These are phyloP conservation scores for Camellia sinensis DNA, from an alignment of 148 eudicot genomes.

Conservation along the genomic window DNA sequence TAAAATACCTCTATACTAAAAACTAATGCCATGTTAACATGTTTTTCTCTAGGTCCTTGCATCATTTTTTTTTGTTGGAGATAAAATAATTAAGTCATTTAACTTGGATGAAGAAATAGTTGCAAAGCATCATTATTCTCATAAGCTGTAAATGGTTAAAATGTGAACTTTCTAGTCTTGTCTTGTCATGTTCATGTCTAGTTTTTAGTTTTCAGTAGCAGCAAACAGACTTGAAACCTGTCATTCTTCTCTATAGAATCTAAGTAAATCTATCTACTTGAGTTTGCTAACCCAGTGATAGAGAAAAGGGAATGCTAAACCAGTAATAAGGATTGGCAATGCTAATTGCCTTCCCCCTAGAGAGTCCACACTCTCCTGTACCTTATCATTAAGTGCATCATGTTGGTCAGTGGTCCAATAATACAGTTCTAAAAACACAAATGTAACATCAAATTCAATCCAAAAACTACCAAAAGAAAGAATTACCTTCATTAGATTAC, in stretches of 20 bases:
- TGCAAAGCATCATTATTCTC: neutral
- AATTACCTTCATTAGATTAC: conserved; percentile 92
- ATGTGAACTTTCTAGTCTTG: neutral
- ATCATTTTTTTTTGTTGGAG: neutral
- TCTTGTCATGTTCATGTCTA: neutral
- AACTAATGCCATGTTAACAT: neutral
- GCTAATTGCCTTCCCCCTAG: neutral
- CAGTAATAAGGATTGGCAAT: neutral
- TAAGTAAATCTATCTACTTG: neutral
- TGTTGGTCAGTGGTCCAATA: neutral
- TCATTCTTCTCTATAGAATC: neutral
- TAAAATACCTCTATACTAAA: neutral
- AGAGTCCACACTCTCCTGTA: neutral
- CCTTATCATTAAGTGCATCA: too few relatives aligned
- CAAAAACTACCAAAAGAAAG: neutral
- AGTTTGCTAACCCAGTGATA: neutral
- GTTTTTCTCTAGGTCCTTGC: neutral
- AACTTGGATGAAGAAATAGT: neutral
- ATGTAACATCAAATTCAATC: neutral
- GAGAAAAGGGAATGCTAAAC: neutral
- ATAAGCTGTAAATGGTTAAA: neutral
- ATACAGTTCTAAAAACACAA: neutral
- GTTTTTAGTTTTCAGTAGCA: neutral
- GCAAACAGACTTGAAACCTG: neutral
- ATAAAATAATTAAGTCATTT: neutral